These are phyloP conservation scores for Anisodus tanguticus DNA, from an alignment of 257 asterid species.

Conservation along the genomic window DNA sequence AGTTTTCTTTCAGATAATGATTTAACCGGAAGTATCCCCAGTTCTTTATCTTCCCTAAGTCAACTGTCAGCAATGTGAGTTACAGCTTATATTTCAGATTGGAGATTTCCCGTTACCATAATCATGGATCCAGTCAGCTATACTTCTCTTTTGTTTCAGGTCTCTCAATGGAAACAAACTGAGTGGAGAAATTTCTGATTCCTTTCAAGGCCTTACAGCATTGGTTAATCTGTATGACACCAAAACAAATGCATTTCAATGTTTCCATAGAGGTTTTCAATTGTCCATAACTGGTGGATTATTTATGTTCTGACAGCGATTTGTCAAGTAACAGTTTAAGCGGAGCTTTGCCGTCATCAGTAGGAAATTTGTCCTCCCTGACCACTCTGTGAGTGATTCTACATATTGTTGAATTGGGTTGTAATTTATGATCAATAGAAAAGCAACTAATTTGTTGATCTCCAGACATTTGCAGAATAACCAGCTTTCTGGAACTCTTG, in stretches of 20 bases:
- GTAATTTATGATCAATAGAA: slow-evolving; percentile 9
- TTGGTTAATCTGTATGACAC: slow-evolving; percentile 81
- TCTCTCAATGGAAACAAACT: slow-evolving; percentile 75
- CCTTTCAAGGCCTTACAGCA: slow-evolving; percentile 66
- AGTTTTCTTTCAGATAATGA: slow-evolving; percentile 95
- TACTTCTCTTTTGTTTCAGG: slow-evolving; percentile 54
- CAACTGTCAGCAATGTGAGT: slow-evolving; percentile 81
- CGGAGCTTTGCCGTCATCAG: slow-evolving; percentile 85
- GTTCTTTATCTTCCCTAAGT: slow-evolving; percentile 70
- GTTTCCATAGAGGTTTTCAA: slow-evolving; percentile 29
- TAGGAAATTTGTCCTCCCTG: slow-evolving; percentile 64
- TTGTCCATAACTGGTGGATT: slow-evolving; percentile 30
- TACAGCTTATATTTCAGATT: slow-evolving; percentile 34
- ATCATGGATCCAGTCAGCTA: slow-evolving; percentile 11
- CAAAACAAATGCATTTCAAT: slow-evolving; percentile 23
- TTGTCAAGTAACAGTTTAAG: slow-evolving; percentile 82
- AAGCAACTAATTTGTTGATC: slow-evolving; percentile 46
- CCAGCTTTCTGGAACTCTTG: slow-evolving; percentile 93
- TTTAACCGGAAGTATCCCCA: slow-evolving; percentile 85
- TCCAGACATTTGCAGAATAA: slow-evolving; percentile 94
- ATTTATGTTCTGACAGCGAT: slow-evolving; percentile 62
- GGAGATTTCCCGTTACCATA: background rate
- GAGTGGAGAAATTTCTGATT: slow-evolving; percentile 93
- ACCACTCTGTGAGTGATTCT: slow-evolving; percentile 67
- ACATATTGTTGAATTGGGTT: slow-evolving; percentile 19